Percentiles rank a stretch among this genome's conserved stretches.
Evolutionary conservation across 2,329 filamentous ascomycete genomes (phyloP).

Genomic region (Penicillium sumatraense): DNA sequence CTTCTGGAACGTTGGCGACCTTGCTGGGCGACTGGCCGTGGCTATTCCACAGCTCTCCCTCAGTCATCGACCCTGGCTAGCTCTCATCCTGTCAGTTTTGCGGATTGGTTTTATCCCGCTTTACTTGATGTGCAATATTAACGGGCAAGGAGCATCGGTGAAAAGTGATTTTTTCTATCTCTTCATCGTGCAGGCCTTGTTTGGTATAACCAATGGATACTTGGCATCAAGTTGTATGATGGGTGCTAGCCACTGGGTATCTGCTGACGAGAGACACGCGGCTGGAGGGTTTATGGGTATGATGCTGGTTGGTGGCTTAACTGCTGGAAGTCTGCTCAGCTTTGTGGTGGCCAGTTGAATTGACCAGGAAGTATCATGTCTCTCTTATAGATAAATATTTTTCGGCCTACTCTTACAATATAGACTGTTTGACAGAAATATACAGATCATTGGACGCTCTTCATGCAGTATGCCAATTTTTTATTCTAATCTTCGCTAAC

Average conservation of each 20-base stretch:
- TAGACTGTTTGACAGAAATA: neutral
- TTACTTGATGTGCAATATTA: conserved; percentile 88
- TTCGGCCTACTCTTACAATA: neutral
- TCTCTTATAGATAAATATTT: neutral
- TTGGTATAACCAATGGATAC: conserved; percentile 86
- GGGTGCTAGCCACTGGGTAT: conserved; percentile 80
- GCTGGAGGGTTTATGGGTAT: conserved; percentile 93
- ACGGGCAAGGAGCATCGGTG: conserved; percentile 73
- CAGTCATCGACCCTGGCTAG: conserved; percentile 64
- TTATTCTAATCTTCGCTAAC: too few relatives aligned
- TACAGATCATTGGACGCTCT: too few relatives aligned
- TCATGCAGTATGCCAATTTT: too few relatives aligned
- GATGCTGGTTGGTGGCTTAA: conserved; percentile 82
- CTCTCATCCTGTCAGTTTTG: conserved; percentile 70
- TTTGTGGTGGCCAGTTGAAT: conserved; percentile 68
- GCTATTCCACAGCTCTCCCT: conserved; percentile 61
- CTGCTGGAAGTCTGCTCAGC: conserved; percentile 84
- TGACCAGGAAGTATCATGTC: too few relatives aligned
- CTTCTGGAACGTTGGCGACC: conserved; percentile 90
- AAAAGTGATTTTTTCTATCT: conserved; percentile 88
- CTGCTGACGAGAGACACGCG: conserved; percentile 80
- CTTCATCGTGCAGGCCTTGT: conserved; percentile 77
- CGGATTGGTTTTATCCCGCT: conserved; percentile 77
- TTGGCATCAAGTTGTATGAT: conserved; percentile 90
- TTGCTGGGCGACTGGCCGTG: conserved; percentile 74